These are phyloP conservation scores for Bruguiera parviflora DNA, from an alignment of 345 rosid species.

Conservation along the genomic window DNA sequence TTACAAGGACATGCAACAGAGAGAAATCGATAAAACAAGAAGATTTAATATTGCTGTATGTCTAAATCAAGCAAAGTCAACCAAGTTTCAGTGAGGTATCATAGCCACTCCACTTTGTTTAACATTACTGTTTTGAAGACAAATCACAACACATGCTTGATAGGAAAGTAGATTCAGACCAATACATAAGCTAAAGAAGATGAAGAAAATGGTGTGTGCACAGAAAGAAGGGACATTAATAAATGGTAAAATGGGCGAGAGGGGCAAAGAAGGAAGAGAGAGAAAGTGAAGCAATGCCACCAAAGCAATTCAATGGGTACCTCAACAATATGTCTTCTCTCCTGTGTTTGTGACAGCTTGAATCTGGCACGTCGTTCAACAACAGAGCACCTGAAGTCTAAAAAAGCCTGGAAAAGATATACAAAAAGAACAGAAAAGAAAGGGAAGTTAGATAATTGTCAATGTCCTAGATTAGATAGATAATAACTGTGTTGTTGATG, in stretches of 20 bases:
- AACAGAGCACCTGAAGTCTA: constrained; percentile 89
- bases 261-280: too few relatives aligned
- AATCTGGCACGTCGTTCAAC: constrained; percentile 82
- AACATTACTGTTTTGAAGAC: background rate
- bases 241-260: too few relatives aligned
- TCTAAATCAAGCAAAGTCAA: background rate
- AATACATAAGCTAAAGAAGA: too few relatives aligned
- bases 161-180: too few relatives aligned
- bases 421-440: background rate
- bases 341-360: constrained; percentile 80
- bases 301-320: constrained; percentile 30
- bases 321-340: constrained; percentile 87
- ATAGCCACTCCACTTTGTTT: background rate
- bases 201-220: too few relatives aligned
- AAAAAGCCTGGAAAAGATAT: constrained; percentile 55
- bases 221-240: too few relatives aligned
- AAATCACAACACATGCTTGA: too few relatives aligned
- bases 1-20: constrained; percentile 22
- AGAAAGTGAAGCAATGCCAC: background rate
- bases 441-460: constrained; percentile 1
- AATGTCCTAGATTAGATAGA: too few relatives aligned
- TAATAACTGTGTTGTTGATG: background rate
- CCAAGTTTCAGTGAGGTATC: background rate
- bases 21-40: background rate
- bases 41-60: background rate